These are phyloP conservation scores for Penicillium angulare DNA, from an alignment of 495 filamentous ascomycete genomes.

Conservation along the genomic window DNA sequence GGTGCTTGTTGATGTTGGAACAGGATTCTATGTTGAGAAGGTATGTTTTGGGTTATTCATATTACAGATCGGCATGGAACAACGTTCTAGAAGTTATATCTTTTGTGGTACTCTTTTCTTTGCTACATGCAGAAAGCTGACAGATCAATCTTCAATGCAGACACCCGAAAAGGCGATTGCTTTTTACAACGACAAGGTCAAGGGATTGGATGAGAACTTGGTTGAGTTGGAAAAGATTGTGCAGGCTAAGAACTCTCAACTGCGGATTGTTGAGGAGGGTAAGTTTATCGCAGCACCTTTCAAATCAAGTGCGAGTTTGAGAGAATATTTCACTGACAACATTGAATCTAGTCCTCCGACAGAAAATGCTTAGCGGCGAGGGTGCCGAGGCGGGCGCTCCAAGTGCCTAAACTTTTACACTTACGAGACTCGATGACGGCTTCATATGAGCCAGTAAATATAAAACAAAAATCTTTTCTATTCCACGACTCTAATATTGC, in stretches of 20 bases:
- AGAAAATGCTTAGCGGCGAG: constrained; percentile 47
- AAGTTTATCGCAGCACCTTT: constrained; percentile 21
- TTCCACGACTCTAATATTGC: not conserved
- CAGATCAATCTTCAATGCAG: constrained; percentile 24
- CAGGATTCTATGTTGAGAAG: constrained; percentile 97
- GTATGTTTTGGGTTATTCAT: constrained; percentile 30
- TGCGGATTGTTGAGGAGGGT: constrained; percentile 89
- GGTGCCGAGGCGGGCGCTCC: constrained; percentile 29
- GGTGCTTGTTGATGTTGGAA: constrained; percentile 93
- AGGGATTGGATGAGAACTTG: constrained; percentile 73
- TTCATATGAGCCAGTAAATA: constrained; percentile 4
- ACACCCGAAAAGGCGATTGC: constrained; percentile 69
- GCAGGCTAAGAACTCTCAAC: constrained; percentile 76
- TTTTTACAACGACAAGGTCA: constrained; percentile 85
- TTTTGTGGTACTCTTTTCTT: not conserved
- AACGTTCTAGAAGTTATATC: not conserved
- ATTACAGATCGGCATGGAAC: too few relatives aligned
- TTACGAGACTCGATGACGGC: not conserved
- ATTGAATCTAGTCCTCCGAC: constrained; percentile 43
- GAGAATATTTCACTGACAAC: constrained; percentile 15
- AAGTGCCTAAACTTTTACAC: constrained; percentile 21
- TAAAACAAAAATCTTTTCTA: not conserved
- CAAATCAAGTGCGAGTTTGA: not conserved
- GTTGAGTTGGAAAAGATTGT: constrained; percentile 85
- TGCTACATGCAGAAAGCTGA: not conserved